Evolutionary conservation across 176 grass and related monocot species (phyloP).

Genomic region (Ensete ventricosum): DNA sequence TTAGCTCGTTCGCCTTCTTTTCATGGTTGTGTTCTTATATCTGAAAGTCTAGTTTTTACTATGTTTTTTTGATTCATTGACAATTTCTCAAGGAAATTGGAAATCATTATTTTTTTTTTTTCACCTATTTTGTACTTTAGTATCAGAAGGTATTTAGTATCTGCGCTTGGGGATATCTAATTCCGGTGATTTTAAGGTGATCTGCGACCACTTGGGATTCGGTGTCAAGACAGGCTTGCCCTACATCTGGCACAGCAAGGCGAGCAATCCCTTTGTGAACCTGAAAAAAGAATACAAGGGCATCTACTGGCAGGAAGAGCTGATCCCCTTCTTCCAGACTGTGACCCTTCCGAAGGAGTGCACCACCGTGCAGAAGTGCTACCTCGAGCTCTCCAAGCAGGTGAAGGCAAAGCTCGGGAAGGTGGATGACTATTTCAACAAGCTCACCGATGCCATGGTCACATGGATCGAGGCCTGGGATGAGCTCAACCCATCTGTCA

Average conservation of each 20-base stretch:
- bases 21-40: neutral
- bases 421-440: slow-evolving; percentile 53
- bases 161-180: too few species aligned
- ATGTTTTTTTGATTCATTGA: too few species aligned
- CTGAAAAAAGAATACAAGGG: neutral
- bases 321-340: neutral
- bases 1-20: neutral
- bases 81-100: too few species aligned
- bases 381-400: slow-evolving; percentile 50
- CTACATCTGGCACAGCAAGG: neutral
- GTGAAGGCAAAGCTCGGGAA: slow-evolving; percentile 39
- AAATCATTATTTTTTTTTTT: too few species aligned
- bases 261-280: neutral
- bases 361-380: slow-evolving; percentile 48
- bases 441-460: slow-evolving; percentile 55
- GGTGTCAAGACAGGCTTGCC: neutral
- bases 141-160: too few species aligned
- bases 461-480: slow-evolving; percentile 73
- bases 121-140: too few species aligned
- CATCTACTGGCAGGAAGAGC: neutral
- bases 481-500: slow-evolving; percentile 42
- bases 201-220: neutral
- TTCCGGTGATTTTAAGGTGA: neutral
- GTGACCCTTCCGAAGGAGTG: slow-evolving; percentile 37
- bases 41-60: too few species aligned